phyloP scores from a whole-genome alignment of 2,329 filamentous ascomycete species.

The Verticillium nubilum region DNA sequence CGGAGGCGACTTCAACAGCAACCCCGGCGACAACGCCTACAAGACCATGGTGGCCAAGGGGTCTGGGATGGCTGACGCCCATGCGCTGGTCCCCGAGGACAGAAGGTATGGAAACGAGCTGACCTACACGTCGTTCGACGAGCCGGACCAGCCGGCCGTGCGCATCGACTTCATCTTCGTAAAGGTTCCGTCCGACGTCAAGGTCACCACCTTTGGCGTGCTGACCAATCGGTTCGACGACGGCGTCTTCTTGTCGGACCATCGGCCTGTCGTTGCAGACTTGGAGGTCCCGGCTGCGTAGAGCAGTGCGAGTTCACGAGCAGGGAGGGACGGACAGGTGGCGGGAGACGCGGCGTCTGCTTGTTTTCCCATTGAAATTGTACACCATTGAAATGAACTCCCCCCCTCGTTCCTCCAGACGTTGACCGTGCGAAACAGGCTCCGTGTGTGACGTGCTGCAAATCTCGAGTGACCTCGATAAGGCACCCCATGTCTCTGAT shows the following conservation, averaged over 20 bases:
- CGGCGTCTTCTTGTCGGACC: slow-evolving; percentile 25
- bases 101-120: slow-evolving; percentile 17
- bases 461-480: slow-evolving; percentile 1
- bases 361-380: neutral
- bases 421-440: neutral
- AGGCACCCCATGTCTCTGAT: slow-evolving; percentile 2
- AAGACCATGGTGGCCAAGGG: slow-evolving; percentile 15
- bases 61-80: slow-evolving; percentile 16
- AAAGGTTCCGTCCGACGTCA: slow-evolving; percentile 8
- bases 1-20: slow-evolving; percentile 25
- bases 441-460: slow-evolving; percentile 5
- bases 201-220: slow-evolving; percentile 19
- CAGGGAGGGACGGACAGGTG: neutral
- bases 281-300: slow-evolving; percentile 6
- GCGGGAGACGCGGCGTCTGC: neutral
- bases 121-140: slow-evolving; percentile 23
- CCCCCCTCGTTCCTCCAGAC: neutral
- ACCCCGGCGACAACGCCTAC: slow-evolving; percentile 19
- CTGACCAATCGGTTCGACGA: slow-evolving; percentile 20
- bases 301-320: neutral
- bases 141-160: slow-evolving; percentile 9
- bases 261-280: slow-evolving; percentile 24
- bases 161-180: slow-evolving; percentile 26
- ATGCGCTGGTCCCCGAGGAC: slow-evolving; percentile 15
- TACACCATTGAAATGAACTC: neutral